Evolutionary conservation across 345 rosid species (phyloP).

Genomic region (Trapa bicornis): DNA sequence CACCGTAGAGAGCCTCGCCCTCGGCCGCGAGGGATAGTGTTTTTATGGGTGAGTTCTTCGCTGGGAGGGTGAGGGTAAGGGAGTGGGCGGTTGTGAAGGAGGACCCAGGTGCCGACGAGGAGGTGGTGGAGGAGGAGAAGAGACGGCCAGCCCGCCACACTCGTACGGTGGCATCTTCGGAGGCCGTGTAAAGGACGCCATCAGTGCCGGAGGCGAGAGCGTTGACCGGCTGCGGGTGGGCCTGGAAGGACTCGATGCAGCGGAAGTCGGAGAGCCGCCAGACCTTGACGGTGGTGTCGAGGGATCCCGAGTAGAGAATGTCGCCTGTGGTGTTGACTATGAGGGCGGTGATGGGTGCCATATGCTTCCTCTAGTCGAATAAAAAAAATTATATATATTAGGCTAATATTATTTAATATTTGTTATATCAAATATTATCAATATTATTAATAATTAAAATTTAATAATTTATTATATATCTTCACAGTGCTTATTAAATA

Average conservation of each 20-base stretch:
- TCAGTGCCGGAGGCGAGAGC: constrained; percentile 21
- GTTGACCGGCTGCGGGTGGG: constrained; percentile 38
- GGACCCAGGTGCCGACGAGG: constrained; percentile 9
- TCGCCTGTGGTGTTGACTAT: constrained; percentile 32
- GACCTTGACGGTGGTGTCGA: constrained; percentile 41
- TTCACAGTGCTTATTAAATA: no score
- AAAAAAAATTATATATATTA: neutral
- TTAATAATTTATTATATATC: no score
- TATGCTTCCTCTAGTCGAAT: constrained; percentile 24
- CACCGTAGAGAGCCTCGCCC: constrained; percentile 28
- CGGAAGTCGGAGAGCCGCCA: constrained; percentile 42
- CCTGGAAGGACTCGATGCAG: constrained; percentile 45
- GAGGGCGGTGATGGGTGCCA: constrained; percentile 36
- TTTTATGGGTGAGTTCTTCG: constrained; percentile 40
- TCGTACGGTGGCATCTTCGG: constrained; percentile 39
- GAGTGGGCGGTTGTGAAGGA: constrained; percentile 19
- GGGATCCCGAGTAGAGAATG: constrained; percentile 38
- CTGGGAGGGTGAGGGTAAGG: constrained; percentile 26
- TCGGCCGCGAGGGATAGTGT: constrained; percentile 26
- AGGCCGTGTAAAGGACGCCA: constrained; percentile 41
- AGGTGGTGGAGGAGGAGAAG: constrained; percentile 15
- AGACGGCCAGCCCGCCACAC: constrained; percentile 31
- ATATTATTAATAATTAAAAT: no score
- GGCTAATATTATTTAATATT: no score
- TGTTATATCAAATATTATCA: no score